Percentiles rank a stretch among this genome's conserved stretches.
Evolutionary conservation across 1,139 yeast species (phyloP).

Genomic region (Geotrichum cucujoidarum): DNA sequence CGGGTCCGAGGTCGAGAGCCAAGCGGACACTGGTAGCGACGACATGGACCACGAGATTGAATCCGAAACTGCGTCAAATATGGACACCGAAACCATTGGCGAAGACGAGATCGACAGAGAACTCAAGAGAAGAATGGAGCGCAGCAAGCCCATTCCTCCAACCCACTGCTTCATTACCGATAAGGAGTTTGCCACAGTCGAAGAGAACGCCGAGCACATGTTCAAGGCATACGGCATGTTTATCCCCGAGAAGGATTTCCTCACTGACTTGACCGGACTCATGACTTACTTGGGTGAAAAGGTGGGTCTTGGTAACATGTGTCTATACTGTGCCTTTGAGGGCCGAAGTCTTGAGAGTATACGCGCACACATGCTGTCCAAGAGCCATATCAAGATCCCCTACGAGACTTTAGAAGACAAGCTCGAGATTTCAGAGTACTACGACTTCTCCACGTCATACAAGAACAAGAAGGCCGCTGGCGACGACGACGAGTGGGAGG

Average conservation of each 20-base stretch:
- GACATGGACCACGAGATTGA: constrained; percentile 15
- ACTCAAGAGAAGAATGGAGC: constrained; percentile 37
- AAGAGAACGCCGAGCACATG: constrained; percentile 73
- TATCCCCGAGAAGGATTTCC: constrained; percentile 72
- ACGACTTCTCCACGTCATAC: constrained; percentile 75
- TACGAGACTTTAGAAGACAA: constrained; percentile 81
- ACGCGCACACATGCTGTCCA: constrained; percentile 81
- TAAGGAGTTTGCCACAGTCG: constrained; percentile 46
- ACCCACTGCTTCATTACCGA: constrained; percentile 77
- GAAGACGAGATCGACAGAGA: constrained; percentile 36
- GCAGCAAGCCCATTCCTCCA: constrained; percentile 64
- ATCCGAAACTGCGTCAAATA: constrained; percentile 17
- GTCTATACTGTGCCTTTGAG: constrained; percentile 77
- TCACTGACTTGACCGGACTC: constrained; percentile 66
- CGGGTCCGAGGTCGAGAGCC: constrained; percentile 32
- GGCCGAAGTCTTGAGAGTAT: constrained; percentile 82
- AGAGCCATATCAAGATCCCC: constrained; percentile 85
- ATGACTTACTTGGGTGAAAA: constrained; percentile 72
- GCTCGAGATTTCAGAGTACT: constrained; percentile 72
- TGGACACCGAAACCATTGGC: constrained; percentile 27
- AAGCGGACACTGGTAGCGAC: constrained; percentile 31
- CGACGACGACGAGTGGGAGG: constrained; percentile 45
- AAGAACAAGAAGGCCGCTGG: constrained; percentile 36
- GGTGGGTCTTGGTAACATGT: constrained; percentile 78
- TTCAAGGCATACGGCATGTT: constrained; percentile 73